phyloP scores from a whole-genome alignment of 352 stramenopile species.

The Globisporangium sylvaticum region DNA sequence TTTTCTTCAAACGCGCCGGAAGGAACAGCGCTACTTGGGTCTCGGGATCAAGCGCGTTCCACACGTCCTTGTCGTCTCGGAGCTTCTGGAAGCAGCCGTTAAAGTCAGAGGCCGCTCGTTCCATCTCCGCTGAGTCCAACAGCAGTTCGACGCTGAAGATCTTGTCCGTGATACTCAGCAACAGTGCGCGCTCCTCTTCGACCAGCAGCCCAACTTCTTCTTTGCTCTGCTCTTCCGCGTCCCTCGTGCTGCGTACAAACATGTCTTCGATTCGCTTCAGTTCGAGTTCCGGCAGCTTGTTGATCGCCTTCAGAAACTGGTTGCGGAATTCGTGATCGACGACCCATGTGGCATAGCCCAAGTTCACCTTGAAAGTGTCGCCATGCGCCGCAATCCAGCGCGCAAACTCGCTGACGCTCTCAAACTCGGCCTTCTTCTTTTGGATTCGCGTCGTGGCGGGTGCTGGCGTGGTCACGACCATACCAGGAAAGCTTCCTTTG shows the following conservation, averaged over 20 bases:
- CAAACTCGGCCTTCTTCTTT: constrained; percentile 8
- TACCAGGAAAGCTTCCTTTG: constrained; percentile 37
- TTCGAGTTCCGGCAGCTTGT: constrained; percentile 20
- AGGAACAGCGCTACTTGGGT: constrained; percentile 7
- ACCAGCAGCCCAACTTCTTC: constrained; percentile 19
- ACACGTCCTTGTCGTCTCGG: constrained; percentile 9
- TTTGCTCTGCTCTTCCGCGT: constrained; percentile 15
- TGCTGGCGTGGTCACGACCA: constrained; percentile 23
- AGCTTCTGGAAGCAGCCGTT: constrained; percentile 15
- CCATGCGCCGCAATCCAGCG: constrained; percentile 22
- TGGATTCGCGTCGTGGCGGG: constrained; percentile 21
- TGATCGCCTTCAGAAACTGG: constrained; percentile 18
- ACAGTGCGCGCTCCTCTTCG: constrained; percentile 19
- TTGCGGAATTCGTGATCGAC: not conserved
- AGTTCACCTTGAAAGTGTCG: constrained; percentile 15
- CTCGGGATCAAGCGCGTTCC: not conserved
- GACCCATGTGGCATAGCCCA: constrained; percentile 4
- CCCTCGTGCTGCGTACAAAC: constrained; percentile 20
- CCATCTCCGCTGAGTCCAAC: constrained; percentile 6
- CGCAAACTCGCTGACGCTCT: constrained; percentile 16
- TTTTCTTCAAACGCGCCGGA: not conserved
- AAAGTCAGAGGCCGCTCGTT: not conserved
- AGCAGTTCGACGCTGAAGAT: constrained; percentile 38
- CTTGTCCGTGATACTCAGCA: constrained; percentile 16
- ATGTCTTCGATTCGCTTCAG: constrained; percentile 22